These are phyloP conservation scores for Angophora floribunda DNA, from an alignment of 345 rosid species.

Conservation along the genomic window DNA sequence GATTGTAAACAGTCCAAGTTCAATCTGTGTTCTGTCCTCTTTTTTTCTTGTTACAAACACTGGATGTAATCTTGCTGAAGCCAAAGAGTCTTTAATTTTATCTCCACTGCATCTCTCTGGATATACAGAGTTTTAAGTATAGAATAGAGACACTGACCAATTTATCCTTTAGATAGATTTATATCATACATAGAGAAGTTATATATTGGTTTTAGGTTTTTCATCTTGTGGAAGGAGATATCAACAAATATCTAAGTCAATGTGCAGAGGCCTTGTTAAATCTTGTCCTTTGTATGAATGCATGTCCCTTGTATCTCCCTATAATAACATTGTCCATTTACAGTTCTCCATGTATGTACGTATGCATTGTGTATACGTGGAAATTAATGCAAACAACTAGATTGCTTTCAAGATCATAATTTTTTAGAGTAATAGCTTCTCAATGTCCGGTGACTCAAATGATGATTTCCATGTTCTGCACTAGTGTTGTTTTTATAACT, in stretches of 20 bases:
- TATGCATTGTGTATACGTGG: background rate
- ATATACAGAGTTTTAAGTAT: background rate
- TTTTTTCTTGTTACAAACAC: background rate
- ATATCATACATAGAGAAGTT: background rate
- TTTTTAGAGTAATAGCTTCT: background rate
- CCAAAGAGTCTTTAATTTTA: background rate
- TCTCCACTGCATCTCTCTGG: background rate
- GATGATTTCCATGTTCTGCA: background rate
- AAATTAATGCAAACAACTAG: background rate
- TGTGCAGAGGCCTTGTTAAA: background rate
- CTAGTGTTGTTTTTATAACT: background rate
- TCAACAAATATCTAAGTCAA: background rate
- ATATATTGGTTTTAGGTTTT: background rate
- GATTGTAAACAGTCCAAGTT: background rate
- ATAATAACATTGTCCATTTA: conserved; percentile 26
- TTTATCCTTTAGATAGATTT: background rate
- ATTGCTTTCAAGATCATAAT: background rate
- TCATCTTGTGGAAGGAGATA: background rate
- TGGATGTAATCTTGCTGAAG: background rate
- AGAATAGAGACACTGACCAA: background rate
- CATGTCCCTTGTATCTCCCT: background rate
- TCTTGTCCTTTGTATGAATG: background rate
- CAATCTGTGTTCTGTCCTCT: background rate
- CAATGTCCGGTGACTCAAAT: background rate
- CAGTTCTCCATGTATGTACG: background rate